These are phyloP conservation scores for Blastocystis sp. DNA, from an alignment of 352 stramenopile genomes.

Conservation along the genomic window DNA sequence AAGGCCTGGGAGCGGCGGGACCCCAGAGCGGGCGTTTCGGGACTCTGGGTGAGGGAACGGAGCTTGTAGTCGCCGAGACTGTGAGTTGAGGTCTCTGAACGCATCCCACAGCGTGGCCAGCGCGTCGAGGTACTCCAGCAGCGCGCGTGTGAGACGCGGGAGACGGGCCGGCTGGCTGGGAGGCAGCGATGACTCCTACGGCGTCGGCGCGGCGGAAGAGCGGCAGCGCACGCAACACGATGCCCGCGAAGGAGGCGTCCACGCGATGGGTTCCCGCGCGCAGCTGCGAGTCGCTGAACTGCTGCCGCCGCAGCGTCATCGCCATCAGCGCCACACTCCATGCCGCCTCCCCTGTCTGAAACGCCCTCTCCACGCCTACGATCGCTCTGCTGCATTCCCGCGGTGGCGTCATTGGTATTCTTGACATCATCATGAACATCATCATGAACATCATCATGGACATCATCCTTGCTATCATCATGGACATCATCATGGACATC, in stretches of 20 bases:
- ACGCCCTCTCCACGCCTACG: no score
- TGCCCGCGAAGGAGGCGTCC: background rate
- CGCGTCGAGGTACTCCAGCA: background rate
- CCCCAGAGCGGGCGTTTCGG: background rate
- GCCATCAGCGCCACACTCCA: background rate
- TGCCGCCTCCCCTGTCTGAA: no score
- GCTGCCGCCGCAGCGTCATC: background rate
- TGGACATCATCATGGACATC: no score
- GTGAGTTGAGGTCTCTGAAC: background rate
- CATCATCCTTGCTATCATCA: no score
- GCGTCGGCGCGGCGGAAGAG: background rate
- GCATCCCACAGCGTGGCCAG: background rate
- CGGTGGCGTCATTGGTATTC: no score
- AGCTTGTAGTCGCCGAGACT: background rate
- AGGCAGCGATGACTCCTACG: background rate
- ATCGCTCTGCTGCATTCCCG: no score
- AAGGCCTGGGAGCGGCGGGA: background rate
- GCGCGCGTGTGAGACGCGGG: background rate
- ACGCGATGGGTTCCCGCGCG: background rate
- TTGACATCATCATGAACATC: no score
- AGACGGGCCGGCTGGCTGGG: background rate
- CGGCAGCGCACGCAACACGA: background rate
- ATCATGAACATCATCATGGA: no score
- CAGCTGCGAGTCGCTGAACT: constrained; percentile 18
- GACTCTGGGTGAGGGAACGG: background rate